Evolutionary conservation across 139 green algal genomes (phyloP), one percentile per base, ranked within the genome.

Genomic region (Mesotaenium endlicherianum): DNA sequence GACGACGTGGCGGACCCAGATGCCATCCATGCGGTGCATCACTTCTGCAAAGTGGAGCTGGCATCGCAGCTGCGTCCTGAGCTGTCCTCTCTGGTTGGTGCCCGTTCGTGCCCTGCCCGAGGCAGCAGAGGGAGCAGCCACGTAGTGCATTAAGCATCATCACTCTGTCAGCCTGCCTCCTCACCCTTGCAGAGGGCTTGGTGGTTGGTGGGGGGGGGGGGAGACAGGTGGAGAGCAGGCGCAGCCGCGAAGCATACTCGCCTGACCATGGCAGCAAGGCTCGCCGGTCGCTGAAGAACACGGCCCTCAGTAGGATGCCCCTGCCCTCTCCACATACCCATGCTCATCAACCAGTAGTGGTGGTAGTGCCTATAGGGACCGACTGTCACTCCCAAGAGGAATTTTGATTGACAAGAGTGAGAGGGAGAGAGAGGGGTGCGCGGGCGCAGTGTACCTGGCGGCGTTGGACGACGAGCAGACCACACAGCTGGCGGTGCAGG

Each of bases 281-380:
- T 0, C 79, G 89, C 42, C 90, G 96, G 34, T 86, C 90, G 0
- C 83, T 97, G 50, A 97, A 96, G 89, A 97, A 97, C 90, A 92
- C 91, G 78, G 90, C 89, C 8, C 89, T 98, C 71, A 2, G 77
- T 81, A 34, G 26, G 70, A 60, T 5, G 36, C 1, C n/a, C 17
- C 68, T n/a, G n/a, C n/a, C n/a, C n/a, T n/a, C n/a, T n/a, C n/a
- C n/a, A n/a, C n/a, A n/a, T n/a, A n/a, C n/a, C n/a, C n/a, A n/a
- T n/a, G n/a, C n/a, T n/a, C n/a, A n/a, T n/a, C n/a, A n/a, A n/a
- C n/a, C n/a, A n/a, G n/a, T n/a, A n/a, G n/a, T n/a, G n/a, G n/a
- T n/a, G n/a, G n/a, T n/a, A n/a, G n/a, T n/a, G n/a, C n/a, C n/a
- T n/a, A n/a, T n/a, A n/a, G n/a, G n/a, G n/a, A n/a, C n/a, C n/a